These are phyloP conservation scores for Starmerella vitae DNA, from an alignment of 805 yeast species.

Conservation along the genomic window DNA sequence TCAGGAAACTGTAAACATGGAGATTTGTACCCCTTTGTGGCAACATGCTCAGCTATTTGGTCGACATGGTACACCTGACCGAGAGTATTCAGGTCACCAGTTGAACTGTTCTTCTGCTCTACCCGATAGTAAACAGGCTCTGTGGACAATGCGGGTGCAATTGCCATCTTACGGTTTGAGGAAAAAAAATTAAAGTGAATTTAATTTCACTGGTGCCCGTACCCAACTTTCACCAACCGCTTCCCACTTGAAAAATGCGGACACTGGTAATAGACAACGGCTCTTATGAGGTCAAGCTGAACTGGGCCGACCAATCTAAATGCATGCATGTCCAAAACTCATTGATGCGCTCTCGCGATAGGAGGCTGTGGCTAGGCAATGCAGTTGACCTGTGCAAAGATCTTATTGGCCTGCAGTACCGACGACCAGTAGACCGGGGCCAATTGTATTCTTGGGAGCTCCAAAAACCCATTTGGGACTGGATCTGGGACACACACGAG, in stretches of 20 bases:
- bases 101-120: conserved; percentile 4
- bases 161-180: conserved; percentile 16
- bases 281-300: conserved; percentile 64
- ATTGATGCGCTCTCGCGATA: conserved; percentile 61
- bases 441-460: conserved; percentile 84
- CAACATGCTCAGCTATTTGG: conserved; percentile 33
- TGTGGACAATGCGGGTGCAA: conserved; percentile 65
- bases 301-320: conserved; percentile 28
- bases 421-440: conserved; percentile 80
- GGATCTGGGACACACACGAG: conserved; percentile 35
- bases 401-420: conserved; percentile 55
- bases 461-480: conserved; percentile 84
- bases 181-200: neutral
- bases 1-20: conserved; percentile 91
- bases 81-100: conserved; percentile 28
- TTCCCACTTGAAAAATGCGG: no score
- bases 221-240: neutral
- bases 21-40: conserved; percentile 31
- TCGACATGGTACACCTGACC: conserved; percentile 43
- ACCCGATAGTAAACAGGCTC: conserved; percentile 51
- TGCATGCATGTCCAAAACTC: conserved; percentile 54
- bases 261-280: conserved; percentile 76
- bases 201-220: neutral
- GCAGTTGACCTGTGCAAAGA: conserved; percentile 52
- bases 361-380: conserved; percentile 58